Percentiles rank a stretch among this genome's conserved stretches.
Conservation (phyloP, 2,329 filamentous ascomycete species). For the Monosporascus sp. region DNA sequence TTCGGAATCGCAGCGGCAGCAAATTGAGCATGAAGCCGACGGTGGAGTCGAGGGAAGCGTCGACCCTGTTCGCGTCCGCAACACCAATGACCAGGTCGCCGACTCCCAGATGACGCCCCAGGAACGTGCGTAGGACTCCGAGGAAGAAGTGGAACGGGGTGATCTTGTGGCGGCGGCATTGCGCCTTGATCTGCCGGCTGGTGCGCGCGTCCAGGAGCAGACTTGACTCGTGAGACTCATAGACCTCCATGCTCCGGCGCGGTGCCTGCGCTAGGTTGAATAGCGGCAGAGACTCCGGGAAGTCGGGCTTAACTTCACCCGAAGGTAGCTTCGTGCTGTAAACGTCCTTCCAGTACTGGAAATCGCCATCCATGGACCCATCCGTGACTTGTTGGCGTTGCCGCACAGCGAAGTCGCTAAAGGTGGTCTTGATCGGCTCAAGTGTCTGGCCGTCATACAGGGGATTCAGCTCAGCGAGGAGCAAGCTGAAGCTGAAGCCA, state of each 20-base stretch:
- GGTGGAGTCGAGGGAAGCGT: conserved; percentile 25
- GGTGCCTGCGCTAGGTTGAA: conserved; percentile 1
- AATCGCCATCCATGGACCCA: conserved; percentile 2
- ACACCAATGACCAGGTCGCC: conserved; percentile 38
- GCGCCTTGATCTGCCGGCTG: conserved; percentile 5
- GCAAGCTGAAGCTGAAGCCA: conserved; percentile 33
- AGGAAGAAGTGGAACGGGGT: conserved; percentile 41
- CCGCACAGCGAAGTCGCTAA: conserved; percentile 4
- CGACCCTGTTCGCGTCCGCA: conserved; percentile 32
- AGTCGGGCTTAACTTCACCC: conserved; percentile 1
- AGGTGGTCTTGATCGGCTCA: neutral
- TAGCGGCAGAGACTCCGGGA: conserved; percentile 1
- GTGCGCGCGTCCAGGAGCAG: conserved; percentile 1
- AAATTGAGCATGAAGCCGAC: conserved; percentile 46
- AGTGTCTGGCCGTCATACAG: conserved; percentile 7
- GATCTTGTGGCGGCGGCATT: conserved; percentile 15
- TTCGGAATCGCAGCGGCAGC: conserved; percentile 37
- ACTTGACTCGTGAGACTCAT: conserved; percentile 4
- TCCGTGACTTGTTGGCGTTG: conserved; percentile 3
- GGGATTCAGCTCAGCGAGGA: conserved; percentile 8
- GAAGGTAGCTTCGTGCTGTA: conserved; percentile 1
- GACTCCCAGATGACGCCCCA: conserved; percentile 23
- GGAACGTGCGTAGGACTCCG: conserved; percentile 27
- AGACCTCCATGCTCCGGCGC: conserved; percentile 2
- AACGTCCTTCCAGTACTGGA: conserved; percentile 6